Evolutionary conservation across 1,284 basidiomycete species (phyloP).

Genomic region (Rhodotorula sp.): DNA sequence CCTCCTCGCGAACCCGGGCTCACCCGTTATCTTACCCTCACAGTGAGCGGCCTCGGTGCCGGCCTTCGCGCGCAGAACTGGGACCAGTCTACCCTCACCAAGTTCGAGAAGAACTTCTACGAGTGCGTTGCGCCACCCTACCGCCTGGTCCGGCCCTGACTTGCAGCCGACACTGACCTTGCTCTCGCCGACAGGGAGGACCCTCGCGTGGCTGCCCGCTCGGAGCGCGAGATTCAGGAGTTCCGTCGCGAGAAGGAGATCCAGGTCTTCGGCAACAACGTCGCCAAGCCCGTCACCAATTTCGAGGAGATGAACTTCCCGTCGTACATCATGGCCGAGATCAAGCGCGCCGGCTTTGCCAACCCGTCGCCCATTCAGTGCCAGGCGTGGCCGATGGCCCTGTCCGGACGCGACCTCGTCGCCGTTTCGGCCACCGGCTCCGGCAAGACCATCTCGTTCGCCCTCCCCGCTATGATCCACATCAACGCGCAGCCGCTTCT

Average conservation of each 20-base stretch:
- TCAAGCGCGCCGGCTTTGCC: constrained; percentile 88
- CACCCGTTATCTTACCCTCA: too few relatives aligned
- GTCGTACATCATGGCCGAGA: constrained; percentile 91
- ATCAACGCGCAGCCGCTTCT: constrained; percentile 98
- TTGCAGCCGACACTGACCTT: background rate
- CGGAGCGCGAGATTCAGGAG: constrained; percentile 82
- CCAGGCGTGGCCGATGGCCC: constrained; percentile 64
- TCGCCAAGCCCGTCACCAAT: constrained; percentile 85
- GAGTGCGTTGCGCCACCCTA: constrained; percentile 17
- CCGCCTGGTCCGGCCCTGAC: too few relatives aligned
- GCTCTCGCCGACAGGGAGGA: constrained; percentile 63
- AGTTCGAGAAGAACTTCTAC: constrained; percentile 87
- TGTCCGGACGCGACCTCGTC: constrained; percentile 56
- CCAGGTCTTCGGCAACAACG: constrained; percentile 81
- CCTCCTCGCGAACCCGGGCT: background rate
- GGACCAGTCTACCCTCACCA: constrained; percentile 67
- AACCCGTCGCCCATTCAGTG: constrained; percentile 93
- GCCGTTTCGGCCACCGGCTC: constrained; percentile 97
- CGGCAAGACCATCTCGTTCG: constrained; percentile 97
- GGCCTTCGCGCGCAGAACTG: constrained; percentile 85
- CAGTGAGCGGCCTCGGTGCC: constrained; percentile 78
- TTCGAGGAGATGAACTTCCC: constrained; percentile 75
- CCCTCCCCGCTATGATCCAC: constrained; percentile 97
- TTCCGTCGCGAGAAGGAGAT: constrained; percentile 86
- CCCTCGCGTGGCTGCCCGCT: constrained; percentile 74